Percentiles rank a stretch among this genome's conserved stretches.
Conservation (phyloP, 192 early-diverging fungal genomes). For the Dissophora ornata region DNA sequence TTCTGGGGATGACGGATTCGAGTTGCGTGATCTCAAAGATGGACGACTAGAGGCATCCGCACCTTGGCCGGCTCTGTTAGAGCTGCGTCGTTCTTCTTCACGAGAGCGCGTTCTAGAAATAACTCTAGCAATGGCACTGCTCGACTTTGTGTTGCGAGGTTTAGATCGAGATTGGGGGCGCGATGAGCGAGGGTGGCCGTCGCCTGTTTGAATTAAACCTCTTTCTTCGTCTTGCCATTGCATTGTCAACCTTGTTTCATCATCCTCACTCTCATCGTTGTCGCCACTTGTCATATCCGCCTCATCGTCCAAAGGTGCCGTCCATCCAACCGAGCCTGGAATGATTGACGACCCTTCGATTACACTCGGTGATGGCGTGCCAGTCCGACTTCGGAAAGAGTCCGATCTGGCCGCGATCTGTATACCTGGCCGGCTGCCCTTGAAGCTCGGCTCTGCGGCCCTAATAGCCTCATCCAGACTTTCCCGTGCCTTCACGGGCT, state of each 20-base stretch:
- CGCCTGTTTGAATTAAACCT: too few relatives aligned
- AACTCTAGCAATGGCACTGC: too few relatives aligned
- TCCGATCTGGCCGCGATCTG: neutral
- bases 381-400: constrained; percentile 5
- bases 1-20: constrained; percentile 5
- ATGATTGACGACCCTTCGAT: neutral
- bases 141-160: too few relatives aligned
- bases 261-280: constrained; percentile 1
- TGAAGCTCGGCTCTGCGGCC: neutral
- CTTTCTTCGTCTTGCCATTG: too few relatives aligned
- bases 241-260: neutral
- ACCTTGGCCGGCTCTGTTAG: neutral
- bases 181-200: neutral
- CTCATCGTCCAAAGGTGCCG: neutral
- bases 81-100: neutral
- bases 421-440: neutral
- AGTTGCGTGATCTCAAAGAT: constrained; percentile 1
- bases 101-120: too few relatives aligned
- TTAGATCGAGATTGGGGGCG: neutral
- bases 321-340: neutral
- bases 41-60: neutral
- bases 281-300: neutral
- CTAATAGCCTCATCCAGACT: constrained; percentile 24
- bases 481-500: constrained; percentile 21
- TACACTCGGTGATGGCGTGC: constrained; percentile 13